These are phyloP conservation scores for Galerina sulciceps DNA, from an alignment of 768 basidiomycete genomes.

Conservation along the genomic window DNA sequence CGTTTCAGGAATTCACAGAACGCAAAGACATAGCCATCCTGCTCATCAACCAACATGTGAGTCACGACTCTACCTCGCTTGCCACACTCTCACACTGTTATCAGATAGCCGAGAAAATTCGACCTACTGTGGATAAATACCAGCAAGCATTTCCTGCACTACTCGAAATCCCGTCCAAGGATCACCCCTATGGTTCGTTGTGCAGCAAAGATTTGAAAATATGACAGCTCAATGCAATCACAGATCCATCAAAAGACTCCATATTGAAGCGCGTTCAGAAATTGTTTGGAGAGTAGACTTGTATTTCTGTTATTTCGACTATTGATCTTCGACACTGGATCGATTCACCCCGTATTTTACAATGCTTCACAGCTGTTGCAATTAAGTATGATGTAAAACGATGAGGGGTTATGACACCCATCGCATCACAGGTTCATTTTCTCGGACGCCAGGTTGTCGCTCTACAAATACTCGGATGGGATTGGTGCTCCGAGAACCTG, in stretches of 20 bases:
- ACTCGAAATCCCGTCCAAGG: conserved; percentile 97
- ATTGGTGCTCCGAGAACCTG: conserved; percentile 66
- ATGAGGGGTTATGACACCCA: conserved; percentile 51
- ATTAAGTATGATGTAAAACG: conserved; percentile 5
- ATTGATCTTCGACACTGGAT: neutral
- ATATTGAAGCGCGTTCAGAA: conserved; percentile 97
- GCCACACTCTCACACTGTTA: conserved; percentile 1
- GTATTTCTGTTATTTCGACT: conserved; percentile 10
- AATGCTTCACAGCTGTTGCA: neutral
- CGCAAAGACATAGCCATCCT: conserved; percentile 95
- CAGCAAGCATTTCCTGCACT: conserved; percentile 95
- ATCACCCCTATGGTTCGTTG: conserved; percentile 91
- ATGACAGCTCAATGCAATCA: neutral
- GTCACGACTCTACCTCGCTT: conserved; percentile 24
- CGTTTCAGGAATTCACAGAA: conserved; percentile 94
- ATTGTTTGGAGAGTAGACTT: conserved; percentile 82
- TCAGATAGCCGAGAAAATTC: conserved; percentile 96
- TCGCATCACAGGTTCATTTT: conserved; percentile 72
- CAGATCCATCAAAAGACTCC: conserved; percentile 96
- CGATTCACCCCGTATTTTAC: conserved; percentile 6
- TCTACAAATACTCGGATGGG: conserved; percentile 74
- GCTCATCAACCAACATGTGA: conserved; percentile 96
- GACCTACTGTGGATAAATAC: conserved; percentile 93
- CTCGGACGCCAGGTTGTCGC: conserved; percentile 64
- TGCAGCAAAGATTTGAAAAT: neutral